These are phyloP conservation scores for Tympanopsis confertula DNA, from an alignment of 2,329 filamentous ascomycete genomes.

Conservation along the genomic window DNA sequence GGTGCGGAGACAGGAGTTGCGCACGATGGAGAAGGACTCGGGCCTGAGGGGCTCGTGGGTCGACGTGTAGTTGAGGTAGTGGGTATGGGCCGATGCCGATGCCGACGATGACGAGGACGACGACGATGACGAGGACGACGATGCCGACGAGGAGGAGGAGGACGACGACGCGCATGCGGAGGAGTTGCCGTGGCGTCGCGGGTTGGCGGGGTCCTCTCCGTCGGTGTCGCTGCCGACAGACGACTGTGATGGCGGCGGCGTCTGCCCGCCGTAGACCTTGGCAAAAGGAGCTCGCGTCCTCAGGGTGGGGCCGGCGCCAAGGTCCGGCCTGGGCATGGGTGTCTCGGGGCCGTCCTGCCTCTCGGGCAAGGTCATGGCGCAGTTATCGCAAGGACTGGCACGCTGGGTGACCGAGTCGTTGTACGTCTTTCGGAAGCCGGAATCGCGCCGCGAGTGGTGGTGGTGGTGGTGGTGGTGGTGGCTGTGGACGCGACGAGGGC, in stretches of 20 bases:
- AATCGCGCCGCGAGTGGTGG: slow-evolving; percentile 34
- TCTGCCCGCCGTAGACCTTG: slow-evolving; percentile 33
- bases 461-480: slow-evolving; percentile 10
- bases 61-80: slow-evolving; percentile 58
- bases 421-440: slow-evolving; percentile 50
- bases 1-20: slow-evolving; percentile 54
- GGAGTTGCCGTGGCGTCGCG: slow-evolving; percentile 9
- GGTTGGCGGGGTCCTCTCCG: slow-evolving; percentile 30
- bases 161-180: slow-evolving; percentile 25
- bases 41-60: slow-evolving; percentile 52
- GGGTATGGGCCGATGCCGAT: slow-evolving; percentile 38
- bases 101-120: slow-evolving; percentile 38
- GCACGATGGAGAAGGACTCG: slow-evolving; percentile 54
- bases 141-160: slow-evolving; percentile 4
- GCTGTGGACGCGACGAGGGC: slow-evolving; percentile 30
- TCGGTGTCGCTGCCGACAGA: slow-evolving; percentile 34
- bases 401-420: slow-evolving; percentile 54
- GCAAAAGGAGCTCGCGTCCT: slow-evolving; percentile 50
- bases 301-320: slow-evolving; percentile 34
- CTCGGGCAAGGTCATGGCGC: slow-evolving; percentile 52
- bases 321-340: neutral
- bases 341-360: slow-evolving; percentile 17
- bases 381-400: slow-evolving; percentile 56
- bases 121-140: slow-evolving; percentile 35
- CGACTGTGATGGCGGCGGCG: slow-evolving; percentile 38